A percentile compares a stretch with the other conserved stretches of the same genome.
Evolutionary conservation across 495 filamentous ascomycete genomes (phyloP).

Genomic region (Aspergillus sparsus): DNA sequence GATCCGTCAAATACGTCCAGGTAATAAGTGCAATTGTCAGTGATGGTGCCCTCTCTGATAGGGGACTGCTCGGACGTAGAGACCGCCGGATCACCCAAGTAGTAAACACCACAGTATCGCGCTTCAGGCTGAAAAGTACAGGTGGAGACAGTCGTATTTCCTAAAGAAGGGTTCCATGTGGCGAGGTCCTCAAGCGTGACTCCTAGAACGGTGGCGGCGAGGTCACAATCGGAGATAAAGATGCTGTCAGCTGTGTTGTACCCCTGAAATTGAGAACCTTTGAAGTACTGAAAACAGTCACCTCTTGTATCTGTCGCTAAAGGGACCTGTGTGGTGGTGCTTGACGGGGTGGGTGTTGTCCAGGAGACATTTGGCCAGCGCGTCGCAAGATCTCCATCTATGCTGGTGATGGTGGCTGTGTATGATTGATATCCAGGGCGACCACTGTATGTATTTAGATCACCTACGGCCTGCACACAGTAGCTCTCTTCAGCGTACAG

Average conservation of each 20-base stretch:
- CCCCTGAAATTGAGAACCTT: background rate
- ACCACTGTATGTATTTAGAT: constrained; percentile 11
- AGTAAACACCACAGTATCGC: background rate
- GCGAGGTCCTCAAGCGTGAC: background rate
- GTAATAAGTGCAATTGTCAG: background rate
- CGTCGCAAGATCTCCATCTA: background rate
- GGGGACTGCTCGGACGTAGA: too few species aligned
- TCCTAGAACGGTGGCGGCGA: background rate
- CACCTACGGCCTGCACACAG: constrained; percentile 10
- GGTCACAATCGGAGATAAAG: background rate
- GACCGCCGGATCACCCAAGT: background rate
- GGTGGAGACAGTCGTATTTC: background rate
- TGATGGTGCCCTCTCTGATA: background rate
- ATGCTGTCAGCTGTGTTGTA: background rate
- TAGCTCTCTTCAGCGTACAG: constrained; percentile 12
- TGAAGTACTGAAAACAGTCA: background rate
- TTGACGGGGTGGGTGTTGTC: background rate
- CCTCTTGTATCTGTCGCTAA: background rate
- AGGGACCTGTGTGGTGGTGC: background rate
- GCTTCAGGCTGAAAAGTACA: background rate
- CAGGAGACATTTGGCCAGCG: background rate
- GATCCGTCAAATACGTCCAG: background rate
- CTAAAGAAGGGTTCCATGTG: background rate
- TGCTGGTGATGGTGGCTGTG: background rate
- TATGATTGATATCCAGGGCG: constrained; percentile 1